Base-by-base conservation (phyloP, 1,284 basidiomycete species). In the Melampsora larici-populina region DNA sequence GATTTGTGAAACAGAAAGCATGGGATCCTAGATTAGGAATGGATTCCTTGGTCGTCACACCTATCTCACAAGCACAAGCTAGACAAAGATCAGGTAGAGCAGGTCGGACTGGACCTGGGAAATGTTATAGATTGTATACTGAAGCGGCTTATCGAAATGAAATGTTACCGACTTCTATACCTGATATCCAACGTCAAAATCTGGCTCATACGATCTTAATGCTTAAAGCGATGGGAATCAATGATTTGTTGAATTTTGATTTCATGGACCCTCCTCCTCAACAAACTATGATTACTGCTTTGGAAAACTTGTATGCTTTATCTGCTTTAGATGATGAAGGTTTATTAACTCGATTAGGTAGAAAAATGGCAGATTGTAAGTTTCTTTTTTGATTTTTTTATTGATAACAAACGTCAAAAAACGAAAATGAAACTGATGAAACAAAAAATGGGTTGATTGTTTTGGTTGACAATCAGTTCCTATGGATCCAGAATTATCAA, bases 231-330 rank as follows among this genome's bases (percentile, higher is more conserved):
- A 97, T 99, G 95, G 97, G 97, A 46, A 90, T 99, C 86, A 99
- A 99, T 82, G 95, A 99, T 83, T 86, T 99, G 26, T 89, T 99
- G 80, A 93, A 93, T 84, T 99, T 99, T 84, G 96, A 98, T 84
- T 99, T 98, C 83, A 98, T 99, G 96, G 97, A 99, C 84, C 94
- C 96, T 0, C 97, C 97, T 40, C 95, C 96, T 0, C 92, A 94
- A 0, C 93, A 92, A 82, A 92, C 99, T 89, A 86, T 97, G 71
- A 76, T 76, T n/a, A 94, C 93, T 2, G 97, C 97, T 0, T 86
- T 99, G 51, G 96, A 99, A 84, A 90, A 92, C 78, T 86, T 99
- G 2, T 98, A 97, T 84, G 96, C 95, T 1, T 87, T 99, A 6
- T 96, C 94, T 0, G 97, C 96, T 3, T 87, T 99, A 48, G 97